Evolutionary conservation across 257 asterid species (phyloP).

Genomic region (Solanum okadae): DNA sequence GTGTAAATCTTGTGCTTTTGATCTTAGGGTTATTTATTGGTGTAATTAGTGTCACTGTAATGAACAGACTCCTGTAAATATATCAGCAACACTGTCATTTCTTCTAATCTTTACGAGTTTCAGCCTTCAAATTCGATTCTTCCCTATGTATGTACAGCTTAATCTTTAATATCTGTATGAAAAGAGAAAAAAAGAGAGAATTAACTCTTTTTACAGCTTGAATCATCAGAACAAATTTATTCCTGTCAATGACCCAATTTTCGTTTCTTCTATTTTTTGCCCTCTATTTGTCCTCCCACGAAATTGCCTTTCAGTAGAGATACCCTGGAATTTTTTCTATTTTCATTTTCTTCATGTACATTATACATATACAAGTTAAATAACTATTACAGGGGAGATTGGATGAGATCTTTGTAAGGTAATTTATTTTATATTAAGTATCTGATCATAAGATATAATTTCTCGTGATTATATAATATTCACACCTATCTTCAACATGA

Average conservation of each 20-base stretch:
- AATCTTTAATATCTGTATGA: background rate
- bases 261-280: background rate
- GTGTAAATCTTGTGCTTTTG: background rate
- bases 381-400: background rate
- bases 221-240: background rate
- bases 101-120: background rate
- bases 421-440: background rate
- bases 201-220: background rate
- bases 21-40: background rate
- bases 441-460: background rate
- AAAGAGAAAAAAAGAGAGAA: background rate
- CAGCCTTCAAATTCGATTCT: background rate
- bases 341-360: background rate
- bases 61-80: background rate
- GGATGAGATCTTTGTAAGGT: background rate
- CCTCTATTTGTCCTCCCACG: background rate
- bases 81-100: background rate
- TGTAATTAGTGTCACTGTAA: background rate
- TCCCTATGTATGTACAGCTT: background rate
- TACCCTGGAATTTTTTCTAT: background rate
- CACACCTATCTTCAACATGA: background rate
- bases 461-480: background rate
- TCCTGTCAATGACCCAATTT: background rate
- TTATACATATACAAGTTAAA: background rate
- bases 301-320: background rate